Percentiles rank a stretch among this genome's conserved stretches.
phyloP scores from a whole-genome alignment of 768 basidiomycete genomes.

The Hericium alpestre region DNA sequence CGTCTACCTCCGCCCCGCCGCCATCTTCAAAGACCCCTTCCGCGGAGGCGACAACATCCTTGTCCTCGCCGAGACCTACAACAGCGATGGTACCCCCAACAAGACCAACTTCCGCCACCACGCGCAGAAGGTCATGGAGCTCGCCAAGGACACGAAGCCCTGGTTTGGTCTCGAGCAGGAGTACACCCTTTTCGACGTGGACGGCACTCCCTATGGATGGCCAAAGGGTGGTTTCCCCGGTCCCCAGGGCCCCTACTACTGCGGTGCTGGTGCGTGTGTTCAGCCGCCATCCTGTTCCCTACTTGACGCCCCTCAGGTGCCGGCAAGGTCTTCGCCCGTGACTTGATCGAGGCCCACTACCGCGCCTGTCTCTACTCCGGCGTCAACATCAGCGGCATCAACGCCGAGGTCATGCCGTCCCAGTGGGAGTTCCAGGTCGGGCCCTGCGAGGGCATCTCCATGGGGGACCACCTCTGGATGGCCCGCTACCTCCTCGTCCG shows the following conservation, averaged over 20 bases:
- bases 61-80: constrained; percentile 94
- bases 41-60: constrained; percentile 97
- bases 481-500: constrained; percentile 93
- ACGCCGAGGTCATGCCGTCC: constrained; percentile 98
- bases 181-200: constrained; percentile 92
- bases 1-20: constrained; percentile 92
- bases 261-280: constrained; percentile 82
- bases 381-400: constrained; percentile 97
- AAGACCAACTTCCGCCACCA: constrained; percentile 91
- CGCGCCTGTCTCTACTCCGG: constrained; percentile 91
- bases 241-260: constrained; percentile 99
- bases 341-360: constrained; percentile 98
- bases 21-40: constrained; percentile 99
- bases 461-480: constrained; percentile 99
- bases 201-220: constrained; percentile 89
- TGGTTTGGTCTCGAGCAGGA: constrained; percentile 99
- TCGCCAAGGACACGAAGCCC: constrained; percentile 65
- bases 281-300: background rate
- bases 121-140: constrained; percentile 92
- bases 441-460: constrained; percentile 92
- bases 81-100: constrained; percentile 98
- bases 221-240: constrained; percentile 99
- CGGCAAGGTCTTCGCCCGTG: constrained; percentile 96
- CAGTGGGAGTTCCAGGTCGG: constrained; percentile 99
- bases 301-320: constrained; percentile 44